These are phyloP conservation scores for Solanum dulcamara DNA, from an alignment of 257 asterid genomes.

Conservation along the genomic window DNA sequence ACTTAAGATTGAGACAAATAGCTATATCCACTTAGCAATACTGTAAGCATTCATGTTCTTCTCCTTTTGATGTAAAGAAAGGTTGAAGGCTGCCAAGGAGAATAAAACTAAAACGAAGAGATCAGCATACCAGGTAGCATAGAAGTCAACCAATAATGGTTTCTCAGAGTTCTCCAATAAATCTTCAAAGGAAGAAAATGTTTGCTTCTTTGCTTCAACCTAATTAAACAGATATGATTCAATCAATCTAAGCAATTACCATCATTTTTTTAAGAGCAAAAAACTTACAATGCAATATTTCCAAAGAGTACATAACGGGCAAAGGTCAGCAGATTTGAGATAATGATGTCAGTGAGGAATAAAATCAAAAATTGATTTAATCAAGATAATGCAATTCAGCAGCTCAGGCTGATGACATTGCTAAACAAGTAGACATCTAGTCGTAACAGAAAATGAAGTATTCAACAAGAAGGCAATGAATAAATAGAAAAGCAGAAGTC, in stretches of 20 bases:
- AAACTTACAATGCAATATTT: not conserved
- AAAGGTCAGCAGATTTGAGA: not conserved
- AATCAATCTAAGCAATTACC: not conserved
- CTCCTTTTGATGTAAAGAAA: not conserved
- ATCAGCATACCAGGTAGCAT: constrained; percentile 78
- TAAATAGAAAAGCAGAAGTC: not conserved
- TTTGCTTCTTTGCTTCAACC: constrained; percentile 87
- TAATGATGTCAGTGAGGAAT: not conserved
- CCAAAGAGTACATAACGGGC: not conserved
- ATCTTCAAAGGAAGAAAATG: constrained; percentile 71
- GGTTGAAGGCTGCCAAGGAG: not conserved
- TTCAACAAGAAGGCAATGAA: not conserved
- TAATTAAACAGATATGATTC: constrained; percentile 11
- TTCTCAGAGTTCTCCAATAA: constrained; percentile 64
- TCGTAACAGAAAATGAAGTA: not conserved
- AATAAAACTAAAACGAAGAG: not conserved
- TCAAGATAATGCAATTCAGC: not conserved
- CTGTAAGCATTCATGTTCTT: not conserved
- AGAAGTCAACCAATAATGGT: constrained; percentile 88
- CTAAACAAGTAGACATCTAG: not conserved
- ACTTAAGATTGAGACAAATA: not conserved
- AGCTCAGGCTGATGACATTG: not conserved
- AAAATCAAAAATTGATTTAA: not conserved
- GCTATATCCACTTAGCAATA: not conserved
- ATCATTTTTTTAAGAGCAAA: not conserved